Base-by-base conservation (phyloP, 2,329 filamentous ascomycete genomes). In the Pseudogymnoascus sp. region DNA sequence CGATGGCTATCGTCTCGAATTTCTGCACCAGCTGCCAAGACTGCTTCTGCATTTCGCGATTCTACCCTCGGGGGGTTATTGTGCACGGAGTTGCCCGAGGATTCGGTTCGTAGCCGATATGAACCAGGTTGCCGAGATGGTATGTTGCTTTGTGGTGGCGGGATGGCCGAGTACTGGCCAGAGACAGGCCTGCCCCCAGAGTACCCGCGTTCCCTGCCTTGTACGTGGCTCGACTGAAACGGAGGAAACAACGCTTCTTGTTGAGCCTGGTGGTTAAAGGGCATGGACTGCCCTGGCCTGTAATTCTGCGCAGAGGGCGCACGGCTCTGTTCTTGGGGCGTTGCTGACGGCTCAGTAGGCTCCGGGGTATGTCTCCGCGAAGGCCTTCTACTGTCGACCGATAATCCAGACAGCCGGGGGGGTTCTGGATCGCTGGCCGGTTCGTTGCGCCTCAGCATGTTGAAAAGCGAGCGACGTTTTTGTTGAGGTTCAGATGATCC, bases 1-100 rank as follows among this genome's bases (percentile, higher is more conserved):
- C 83, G 83, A 70, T 89, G 84, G 71, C 86, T 91, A 21, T 82
- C 79, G 69, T 93, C 89, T 69, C 89, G 81, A 35, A 84, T 82
- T 2, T 87, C 86, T 56, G 88, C 80, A 17, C 82, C 80, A 11
- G 83, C 78, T 64, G 85, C 80, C 72, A 88, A 83, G 44, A 83
- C 82, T 9, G 78, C 77, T 23, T 82, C 80, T 13, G 82, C 82
- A 53, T 83, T 82, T 68, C 87, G 82, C 15, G 88, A 88, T 69
- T 88, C 86, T 68, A 81, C 84, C 66, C 87, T 82, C 38, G 80
- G 78, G 42, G 84, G 78, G 42, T 77, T 76, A 33, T 81, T 69
- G 46, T 83, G 82, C 64, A 82, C 76, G 17, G 86, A 84, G 4
- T 83, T 81, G 62, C 80, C 80, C 21, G 83, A 82, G 5, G 82